Percentiles rank a stretch among this genome's conserved stretches.
Evolutionary conservation across 257 asterid species (phyloP).

Genomic region (Dorcoceras hygrometricum): DNA sequence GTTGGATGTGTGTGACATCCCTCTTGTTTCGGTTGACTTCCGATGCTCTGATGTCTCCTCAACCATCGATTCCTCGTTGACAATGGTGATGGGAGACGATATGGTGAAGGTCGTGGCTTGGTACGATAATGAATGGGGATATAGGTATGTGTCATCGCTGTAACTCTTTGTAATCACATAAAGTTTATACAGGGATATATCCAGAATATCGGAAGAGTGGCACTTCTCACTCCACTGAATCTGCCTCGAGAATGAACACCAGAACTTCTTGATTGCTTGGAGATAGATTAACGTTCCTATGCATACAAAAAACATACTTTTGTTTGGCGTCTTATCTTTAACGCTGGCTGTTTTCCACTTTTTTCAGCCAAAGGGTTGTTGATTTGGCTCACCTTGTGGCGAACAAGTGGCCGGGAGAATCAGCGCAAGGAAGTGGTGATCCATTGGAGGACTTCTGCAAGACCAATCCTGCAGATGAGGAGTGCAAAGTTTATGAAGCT

Average conservation of each 20-base stretch:
- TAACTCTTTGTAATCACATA: neutral
- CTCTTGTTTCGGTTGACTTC: conserved; percentile 89
- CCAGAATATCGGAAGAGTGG: neutral
- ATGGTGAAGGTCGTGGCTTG: conserved; percentile 98
- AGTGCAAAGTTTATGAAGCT: conserved; percentile 82
- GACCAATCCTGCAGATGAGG: conserved; percentile 72
- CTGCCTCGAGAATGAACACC: neutral
- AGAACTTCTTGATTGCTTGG: neutral
- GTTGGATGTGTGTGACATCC: conserved; percentile 69
- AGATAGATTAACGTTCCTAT: neutral
- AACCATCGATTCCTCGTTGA: conserved; percentile 79
- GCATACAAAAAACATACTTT: neutral
- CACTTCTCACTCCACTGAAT: neutral
- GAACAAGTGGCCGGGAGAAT: conserved; percentile 67
- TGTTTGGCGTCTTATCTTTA: neutral
- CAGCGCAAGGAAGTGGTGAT: conserved; percentile 58
- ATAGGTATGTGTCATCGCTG: conserved; percentile 44
- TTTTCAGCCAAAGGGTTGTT: conserved; percentile 81
- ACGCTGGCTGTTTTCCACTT: neutral
- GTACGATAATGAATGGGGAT: conserved; percentile 99
- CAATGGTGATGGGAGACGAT: conserved; percentile 98
- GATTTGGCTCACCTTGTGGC: conserved; percentile 96
- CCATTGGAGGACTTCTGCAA: conserved; percentile 84
- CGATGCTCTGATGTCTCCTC: conserved; percentile 74
- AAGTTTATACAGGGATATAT: neutral